Evolutionary conservation across 495 filamentous ascomycete genomes (phyloP).

Genomic region (Tirmania nivea): DNA sequence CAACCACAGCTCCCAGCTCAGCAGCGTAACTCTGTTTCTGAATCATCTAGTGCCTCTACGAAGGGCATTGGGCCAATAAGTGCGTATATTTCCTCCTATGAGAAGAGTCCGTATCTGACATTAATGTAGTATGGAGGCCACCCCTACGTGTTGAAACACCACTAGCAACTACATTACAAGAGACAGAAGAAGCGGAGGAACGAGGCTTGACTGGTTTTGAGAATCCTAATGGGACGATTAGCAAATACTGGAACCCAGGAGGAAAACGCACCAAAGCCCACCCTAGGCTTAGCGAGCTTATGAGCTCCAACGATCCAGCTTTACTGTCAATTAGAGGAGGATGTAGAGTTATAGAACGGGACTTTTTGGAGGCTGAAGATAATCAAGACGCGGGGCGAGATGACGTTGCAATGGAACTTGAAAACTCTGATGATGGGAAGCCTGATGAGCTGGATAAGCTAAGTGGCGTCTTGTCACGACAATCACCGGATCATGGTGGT

Average conservation of each 20-base stretch:
- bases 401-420: background rate
- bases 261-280: background rate
- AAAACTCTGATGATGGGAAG: background rate
- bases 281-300: background rate
- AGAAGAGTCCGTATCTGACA: background rate
- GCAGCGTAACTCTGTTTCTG: no score
- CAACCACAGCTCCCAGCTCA: no score
- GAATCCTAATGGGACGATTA: background rate
- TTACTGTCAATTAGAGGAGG: background rate
- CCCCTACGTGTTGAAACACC: slow-evolving; percentile 12
- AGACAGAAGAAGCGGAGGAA: slow-evolving; percentile 7
- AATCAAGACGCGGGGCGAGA: background rate
- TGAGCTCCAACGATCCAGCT: background rate
- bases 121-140: slow-evolving; percentile 11
- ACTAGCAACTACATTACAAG: slow-evolving; percentile 12
- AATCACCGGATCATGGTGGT: background rate
- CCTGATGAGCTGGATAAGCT: background rate
- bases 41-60: no score
- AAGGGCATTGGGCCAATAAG: no score
- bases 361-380: background rate
- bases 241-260: background rate
- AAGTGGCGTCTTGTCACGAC: background rate
- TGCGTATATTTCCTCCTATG: no score
- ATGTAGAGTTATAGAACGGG: no score
- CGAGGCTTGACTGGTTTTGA: background rate